Evolutionary conservation across 805 yeast species (phyloP).

Genomic region (Candida chauliodis): DNA sequence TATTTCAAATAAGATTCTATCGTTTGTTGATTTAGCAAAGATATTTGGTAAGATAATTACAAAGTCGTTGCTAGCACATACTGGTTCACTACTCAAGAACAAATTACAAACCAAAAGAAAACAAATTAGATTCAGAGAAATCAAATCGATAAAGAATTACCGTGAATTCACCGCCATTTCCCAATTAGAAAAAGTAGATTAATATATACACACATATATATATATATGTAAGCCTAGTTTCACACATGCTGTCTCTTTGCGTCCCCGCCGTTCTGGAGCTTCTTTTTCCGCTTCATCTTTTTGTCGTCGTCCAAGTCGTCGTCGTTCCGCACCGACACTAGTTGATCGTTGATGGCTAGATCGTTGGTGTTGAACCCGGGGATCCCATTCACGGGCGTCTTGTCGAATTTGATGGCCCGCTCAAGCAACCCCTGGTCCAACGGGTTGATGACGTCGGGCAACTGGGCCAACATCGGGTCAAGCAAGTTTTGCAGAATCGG

Average conservation of each 20-base stretch:
- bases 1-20: slow-evolving; percentile 28
- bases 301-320: slow-evolving; percentile 37
- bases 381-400: slow-evolving; percentile 63
- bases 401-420: slow-evolving; percentile 56
- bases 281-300: slow-evolving; percentile 37
- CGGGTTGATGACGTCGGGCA: slow-evolving; percentile 45
- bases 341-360: slow-evolving; percentile 57
- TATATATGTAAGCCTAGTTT: neutral
- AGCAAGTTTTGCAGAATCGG: slow-evolving; percentile 33
- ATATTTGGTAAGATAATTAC: slow-evolving; percentile 28
- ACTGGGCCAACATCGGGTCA: slow-evolving; percentile 34
- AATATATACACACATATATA: too few relatives aligned
- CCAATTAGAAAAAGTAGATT: slow-evolving; percentile 1
- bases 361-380: slow-evolving; percentile 73
- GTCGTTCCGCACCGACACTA: slow-evolving; percentile 37
- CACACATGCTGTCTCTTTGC: slow-evolving; percentile 35
- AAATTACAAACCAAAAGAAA: slow-evolving; percentile 17
- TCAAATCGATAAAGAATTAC: slow-evolving; percentile 13
- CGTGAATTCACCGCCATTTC: slow-evolving; percentile 17
- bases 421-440: slow-evolving; percentile 49
- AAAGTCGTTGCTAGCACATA: slow-evolving; percentile 30
- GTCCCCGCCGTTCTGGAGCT: slow-evolving; percentile 29
- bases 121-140: neutral
- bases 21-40: slow-evolving; percentile 34
- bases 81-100: slow-evolving; percentile 33